Conservation (phyloP, 208 protist species). For the Sergeia podlipaevii region DNA sequence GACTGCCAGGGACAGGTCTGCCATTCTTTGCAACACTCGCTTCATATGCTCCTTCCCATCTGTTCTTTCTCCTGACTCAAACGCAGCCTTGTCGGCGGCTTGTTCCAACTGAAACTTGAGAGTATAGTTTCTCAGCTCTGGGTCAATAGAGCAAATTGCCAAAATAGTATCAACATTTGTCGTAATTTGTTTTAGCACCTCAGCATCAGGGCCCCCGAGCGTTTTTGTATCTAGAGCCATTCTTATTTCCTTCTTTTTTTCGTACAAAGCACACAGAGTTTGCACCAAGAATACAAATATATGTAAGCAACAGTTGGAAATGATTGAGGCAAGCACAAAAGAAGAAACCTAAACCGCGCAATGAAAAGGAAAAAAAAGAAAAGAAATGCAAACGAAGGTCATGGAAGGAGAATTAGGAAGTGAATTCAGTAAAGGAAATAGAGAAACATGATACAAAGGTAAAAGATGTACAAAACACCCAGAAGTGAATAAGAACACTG, state of each 20-base stretch:
- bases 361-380: not conserved
- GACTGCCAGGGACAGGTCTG: constrained; percentile 49
- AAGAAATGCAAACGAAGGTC: no score
- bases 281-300: not conserved
- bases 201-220: constrained; percentile 31
- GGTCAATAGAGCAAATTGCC: constrained; percentile 47
- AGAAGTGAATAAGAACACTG: no score
- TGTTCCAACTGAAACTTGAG: constrained; percentile 85
- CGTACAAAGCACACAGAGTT: not conserved
- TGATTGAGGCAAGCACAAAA: no score
- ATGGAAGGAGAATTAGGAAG: not conserved
- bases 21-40: constrained; percentile 63
- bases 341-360: no score
- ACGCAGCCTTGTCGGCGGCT: constrained; percentile 67
- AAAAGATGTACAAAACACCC: not conserved
- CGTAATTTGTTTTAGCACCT: constrained; percentile 48
- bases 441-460: not conserved
- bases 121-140: constrained; percentile 42
- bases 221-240: not conserved
- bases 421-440: not conserved
- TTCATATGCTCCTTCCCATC: constrained; percentile 58
- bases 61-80: constrained; percentile 30
- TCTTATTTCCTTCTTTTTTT: not conserved
- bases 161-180: constrained; percentile 59
- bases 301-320: not conserved